A percentile compares a stretch with the other conserved stretches of the same genome.
phyloP scores from a whole-genome alignment of 345 rosid species.

The Ceriops zippeliana region DNA sequence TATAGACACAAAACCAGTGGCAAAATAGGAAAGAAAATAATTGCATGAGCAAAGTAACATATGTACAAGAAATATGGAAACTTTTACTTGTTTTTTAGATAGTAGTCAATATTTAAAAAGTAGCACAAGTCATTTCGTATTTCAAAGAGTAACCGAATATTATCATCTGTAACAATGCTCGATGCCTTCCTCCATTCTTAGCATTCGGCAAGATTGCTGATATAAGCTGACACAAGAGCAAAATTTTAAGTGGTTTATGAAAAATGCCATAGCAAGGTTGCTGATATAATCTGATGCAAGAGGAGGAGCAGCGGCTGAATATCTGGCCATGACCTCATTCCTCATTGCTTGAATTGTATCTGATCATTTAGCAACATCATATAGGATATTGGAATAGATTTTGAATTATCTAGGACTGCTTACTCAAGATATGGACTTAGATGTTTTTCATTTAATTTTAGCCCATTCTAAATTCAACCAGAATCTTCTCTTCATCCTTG shows the following conservation, averaged over 20 bases:
- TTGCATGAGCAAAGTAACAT: neutral
- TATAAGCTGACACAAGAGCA: too few species aligned
- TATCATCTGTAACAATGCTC: constrained; percentile 22
- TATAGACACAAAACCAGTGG: neutral
- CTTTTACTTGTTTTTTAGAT: neutral
- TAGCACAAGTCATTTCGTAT: constrained; percentile 5
- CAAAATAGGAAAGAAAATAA: neutral
- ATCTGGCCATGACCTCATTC: too few species aligned
- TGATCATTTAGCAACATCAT: too few species aligned
- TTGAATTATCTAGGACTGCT: too few species aligned
- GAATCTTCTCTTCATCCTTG: too few species aligned
- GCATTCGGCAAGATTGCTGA: constrained; percentile 1
- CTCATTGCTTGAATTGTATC: too few species aligned
- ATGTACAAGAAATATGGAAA: neutral
- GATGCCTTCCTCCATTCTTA: neutral
- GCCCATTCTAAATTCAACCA: too few species aligned
- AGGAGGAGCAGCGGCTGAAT: too few species aligned
- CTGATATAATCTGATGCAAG: too few species aligned
- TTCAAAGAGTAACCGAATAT: constrained; percentile 22
- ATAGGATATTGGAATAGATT: too few species aligned
- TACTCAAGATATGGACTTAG: too few species aligned
- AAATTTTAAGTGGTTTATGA: neutral
- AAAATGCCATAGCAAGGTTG: neutral
- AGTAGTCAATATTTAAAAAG: neutral
- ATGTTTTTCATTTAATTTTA: too few species aligned